phyloP scores from a whole-genome alignment of 352 stramenopile species.

The Phytophthora pistaciae region DNA sequence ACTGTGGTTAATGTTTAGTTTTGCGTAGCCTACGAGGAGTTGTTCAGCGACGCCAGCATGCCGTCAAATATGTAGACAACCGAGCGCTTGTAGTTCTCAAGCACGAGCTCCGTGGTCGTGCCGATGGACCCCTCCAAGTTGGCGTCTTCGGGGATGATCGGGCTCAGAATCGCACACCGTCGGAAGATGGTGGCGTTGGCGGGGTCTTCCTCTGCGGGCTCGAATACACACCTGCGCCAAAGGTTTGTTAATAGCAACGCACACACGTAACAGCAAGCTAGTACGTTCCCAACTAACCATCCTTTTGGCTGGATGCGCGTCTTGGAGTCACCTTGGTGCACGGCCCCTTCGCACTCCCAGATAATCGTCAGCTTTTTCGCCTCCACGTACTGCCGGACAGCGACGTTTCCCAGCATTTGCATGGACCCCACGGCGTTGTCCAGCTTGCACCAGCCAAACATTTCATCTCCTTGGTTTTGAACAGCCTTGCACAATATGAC shows the following conservation, averaged over 20 bases:
- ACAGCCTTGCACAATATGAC: constrained; percentile 34
- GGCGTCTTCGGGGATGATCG: constrained; percentile 30
- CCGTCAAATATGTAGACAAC: constrained; percentile 42
- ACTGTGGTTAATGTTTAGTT: too few relatives aligned
- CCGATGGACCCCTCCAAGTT: constrained; percentile 48
- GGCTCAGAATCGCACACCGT: constrained; percentile 49
- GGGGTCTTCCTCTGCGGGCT: constrained; percentile 42
- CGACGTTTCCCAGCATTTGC: constrained; percentile 50
- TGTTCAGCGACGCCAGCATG: constrained; percentile 23
- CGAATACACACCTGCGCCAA: constrained; percentile 47
- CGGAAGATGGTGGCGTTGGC: constrained; percentile 45
- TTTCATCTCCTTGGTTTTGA: constrained; percentile 45
- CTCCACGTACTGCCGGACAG: constrained; percentile 49
- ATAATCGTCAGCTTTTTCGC: constrained; percentile 50
- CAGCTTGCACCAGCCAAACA: constrained; percentile 55
- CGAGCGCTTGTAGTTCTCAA: constrained; percentile 45
- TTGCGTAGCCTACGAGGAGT: constrained; percentile 1
- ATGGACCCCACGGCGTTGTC: constrained; percentile 39
- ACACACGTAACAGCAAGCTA: background rate
- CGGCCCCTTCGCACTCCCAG: constrained; percentile 53
- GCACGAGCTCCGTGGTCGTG: constrained; percentile 40
- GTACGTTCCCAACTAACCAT: constrained; percentile 36
- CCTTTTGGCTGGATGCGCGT: constrained; percentile 54
- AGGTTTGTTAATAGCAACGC: background rate
- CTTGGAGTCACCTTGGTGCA: constrained; percentile 31